phyloP scores from a whole-genome alignment of 352 stramenopile species.

The Phytophthora quininea region DNA sequence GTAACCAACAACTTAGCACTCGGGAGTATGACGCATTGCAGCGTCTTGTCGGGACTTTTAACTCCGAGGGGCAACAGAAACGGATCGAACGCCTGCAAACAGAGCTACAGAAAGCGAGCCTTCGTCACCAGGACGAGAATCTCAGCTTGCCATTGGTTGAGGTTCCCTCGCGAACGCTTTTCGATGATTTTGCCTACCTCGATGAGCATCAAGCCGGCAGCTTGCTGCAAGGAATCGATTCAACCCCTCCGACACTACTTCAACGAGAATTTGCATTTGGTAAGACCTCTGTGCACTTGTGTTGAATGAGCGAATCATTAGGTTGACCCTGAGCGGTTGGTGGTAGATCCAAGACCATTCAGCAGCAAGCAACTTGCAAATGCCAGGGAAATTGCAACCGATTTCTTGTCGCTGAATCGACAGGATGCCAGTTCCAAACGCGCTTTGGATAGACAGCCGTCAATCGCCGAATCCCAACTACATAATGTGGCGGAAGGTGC shows the following conservation, averaged over 20 bases:
- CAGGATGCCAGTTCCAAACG: not conserved
- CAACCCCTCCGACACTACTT: not conserved
- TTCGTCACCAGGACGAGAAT: slow-evolving; percentile 20
- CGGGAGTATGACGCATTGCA: slow-evolving; percentile 26
- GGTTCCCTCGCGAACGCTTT: not conserved
- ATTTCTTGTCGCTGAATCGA: slow-evolving; percentile 9
- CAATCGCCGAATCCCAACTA: not conserved
- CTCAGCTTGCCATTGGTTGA: not conserved
- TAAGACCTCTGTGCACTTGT: too few relatives aligned
- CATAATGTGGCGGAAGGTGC: not conserved
- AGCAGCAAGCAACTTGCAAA: slow-evolving; percentile 1
- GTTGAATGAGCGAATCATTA: not conserved
- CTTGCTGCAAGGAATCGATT: slow-evolving; percentile 1
- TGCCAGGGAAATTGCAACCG: slow-evolving; percentile 13
- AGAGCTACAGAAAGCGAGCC: slow-evolving; percentile 38
- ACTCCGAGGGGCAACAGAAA: slow-evolving; percentile 41
- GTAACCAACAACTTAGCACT: slow-evolving; percentile 16
- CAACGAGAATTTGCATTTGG: too few relatives aligned
- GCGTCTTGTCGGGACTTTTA: slow-evolving; percentile 30
- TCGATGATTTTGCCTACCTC: not conserved
- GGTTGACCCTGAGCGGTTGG: too few relatives aligned
- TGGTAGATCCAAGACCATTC: slow-evolving; percentile 6
- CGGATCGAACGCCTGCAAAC: slow-evolving; percentile 42
- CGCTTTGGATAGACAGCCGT: not conserved
- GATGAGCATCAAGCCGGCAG: not conserved